These are phyloP conservation scores for Trichoderma sp. DNA, from an alignment of 2,329 filamentous ascomycete species.

Conservation along the genomic window DNA sequence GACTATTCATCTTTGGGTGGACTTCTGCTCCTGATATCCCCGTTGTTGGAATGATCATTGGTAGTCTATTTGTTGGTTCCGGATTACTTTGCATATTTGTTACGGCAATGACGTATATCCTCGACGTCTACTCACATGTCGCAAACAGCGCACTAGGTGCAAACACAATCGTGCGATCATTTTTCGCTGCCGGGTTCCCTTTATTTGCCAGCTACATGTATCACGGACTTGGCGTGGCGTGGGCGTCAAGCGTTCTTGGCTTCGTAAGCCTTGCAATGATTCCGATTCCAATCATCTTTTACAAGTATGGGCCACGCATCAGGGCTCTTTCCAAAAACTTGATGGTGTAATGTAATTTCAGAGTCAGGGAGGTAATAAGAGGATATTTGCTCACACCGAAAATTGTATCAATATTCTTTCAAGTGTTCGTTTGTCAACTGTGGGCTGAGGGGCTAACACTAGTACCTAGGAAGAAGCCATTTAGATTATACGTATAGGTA, in stretches of 20 bases:
- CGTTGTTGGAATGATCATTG: constrained; percentile 34
- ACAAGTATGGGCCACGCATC: constrained; percentile 20
- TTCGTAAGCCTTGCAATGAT: constrained; percentile 22
- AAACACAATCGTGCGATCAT: constrained; percentile 44
- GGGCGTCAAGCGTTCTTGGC: constrained; percentile 25
- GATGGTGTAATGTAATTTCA: background rate
- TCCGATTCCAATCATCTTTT: constrained; percentile 25
- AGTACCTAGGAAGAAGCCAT: background rate
- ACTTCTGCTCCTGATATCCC: constrained; percentile 26
- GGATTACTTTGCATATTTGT: constrained; percentile 8
- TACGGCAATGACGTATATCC: constrained; percentile 46
- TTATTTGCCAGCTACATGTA: constrained; percentile 25
- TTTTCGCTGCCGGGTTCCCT: constrained; percentile 60
- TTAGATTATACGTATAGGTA: background rate
- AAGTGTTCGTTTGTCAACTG: background rate
- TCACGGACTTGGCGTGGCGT: constrained; percentile 21
- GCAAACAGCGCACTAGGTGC: constrained; percentile 37
- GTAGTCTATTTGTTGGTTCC: background rate
- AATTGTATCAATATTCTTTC: background rate
- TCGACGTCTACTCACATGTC: constrained; percentile 36
- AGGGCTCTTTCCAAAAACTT: constrained; percentile 7
- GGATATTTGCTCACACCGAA: background rate
- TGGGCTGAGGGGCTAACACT: background rate
- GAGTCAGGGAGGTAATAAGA: background rate
- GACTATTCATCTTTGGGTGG: constrained; percentile 15